Evolutionary conservation across 768 basidiomycete genomes (phyloP).

Genomic region (Harrya chromipes): DNA sequence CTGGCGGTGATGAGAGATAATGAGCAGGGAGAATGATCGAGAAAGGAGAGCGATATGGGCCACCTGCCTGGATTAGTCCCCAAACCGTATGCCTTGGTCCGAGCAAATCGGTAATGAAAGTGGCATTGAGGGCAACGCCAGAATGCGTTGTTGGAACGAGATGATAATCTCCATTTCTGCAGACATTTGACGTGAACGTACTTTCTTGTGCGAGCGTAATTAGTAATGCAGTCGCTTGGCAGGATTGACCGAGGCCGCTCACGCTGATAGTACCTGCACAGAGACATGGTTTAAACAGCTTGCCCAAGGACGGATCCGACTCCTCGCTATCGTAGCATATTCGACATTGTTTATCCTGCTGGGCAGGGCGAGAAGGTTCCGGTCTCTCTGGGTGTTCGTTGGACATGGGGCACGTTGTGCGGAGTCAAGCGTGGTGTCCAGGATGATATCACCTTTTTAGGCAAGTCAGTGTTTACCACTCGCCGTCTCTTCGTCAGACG

Average conservation of each 20-base stretch:
- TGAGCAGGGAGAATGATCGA: constrained; percentile 13
- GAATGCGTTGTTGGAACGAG: constrained; percentile 63
- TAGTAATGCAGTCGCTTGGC: constrained; percentile 10
- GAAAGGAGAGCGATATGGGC: not conserved
- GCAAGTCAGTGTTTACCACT: constrained; percentile 3
- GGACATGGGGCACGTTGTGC: constrained; percentile 16
- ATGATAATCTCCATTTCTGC: constrained; percentile 67
- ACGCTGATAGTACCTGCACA: constrained; percentile 76
- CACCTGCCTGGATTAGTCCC: constrained; percentile 71
- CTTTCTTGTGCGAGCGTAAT: constrained; percentile 36
- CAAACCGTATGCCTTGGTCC: constrained; percentile 66
- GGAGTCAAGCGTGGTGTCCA: not conserved
- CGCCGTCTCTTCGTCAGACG: not conserved
- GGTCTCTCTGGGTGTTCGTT: constrained; percentile 14
- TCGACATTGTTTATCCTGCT: constrained; percentile 67
- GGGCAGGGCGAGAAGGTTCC: constrained; percentile 12
- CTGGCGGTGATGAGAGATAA: constrained; percentile 34
- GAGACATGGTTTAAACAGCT: constrained; percentile 71
- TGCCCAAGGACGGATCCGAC: constrained; percentile 60
- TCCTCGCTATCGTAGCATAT: constrained; percentile 76
- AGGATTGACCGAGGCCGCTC: constrained; percentile 17
- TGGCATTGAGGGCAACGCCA: constrained; percentile 79
- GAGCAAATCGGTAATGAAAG: constrained; percentile 72
- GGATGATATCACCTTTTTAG: not conserved
- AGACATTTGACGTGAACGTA: constrained; percentile 80